Base-by-base conservation (phyloP, 371 early-diverging fungal genomes). In the Rhizopus arrhizus region DNA sequence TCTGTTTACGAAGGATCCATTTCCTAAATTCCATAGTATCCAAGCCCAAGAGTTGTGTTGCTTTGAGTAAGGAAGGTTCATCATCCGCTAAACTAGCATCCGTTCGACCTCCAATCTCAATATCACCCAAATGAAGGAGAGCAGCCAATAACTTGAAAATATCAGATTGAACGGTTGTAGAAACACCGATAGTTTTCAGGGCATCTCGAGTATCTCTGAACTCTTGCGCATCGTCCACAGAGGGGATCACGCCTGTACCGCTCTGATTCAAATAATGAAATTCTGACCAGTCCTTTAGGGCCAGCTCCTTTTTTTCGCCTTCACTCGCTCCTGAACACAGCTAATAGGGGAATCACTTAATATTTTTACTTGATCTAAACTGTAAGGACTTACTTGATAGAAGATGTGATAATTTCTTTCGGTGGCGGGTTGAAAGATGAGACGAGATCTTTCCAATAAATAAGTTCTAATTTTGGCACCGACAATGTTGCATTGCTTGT, bases 401-500 rank as follows among this genome's bases (percentile, higher is more conserved):
- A 99, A 99, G 60, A 99, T 94, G 77, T 99, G 99, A 77, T 98
- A 99, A 83, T 98, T 99, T 68, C 98, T 86, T 75, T 99, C 99
- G 3, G 84, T 85, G n/a, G 83, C 78, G 2, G 96, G 94, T 80
- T 97, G 98, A 70, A 92, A 94, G 31, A 95, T 89, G 16, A 99
- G 81, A 65, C 99, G 89, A 15, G 97, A 95, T 50, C 97, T 87
- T 77, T 99, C 99, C 58, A 99, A 74, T 10, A 99, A 85, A 73
- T 99, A 99, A 8, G 97, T 99, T 43, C 95, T 86, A 69, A 99
- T 98, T 53, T 82, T 88, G 8, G 98, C 99, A 31, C 99, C 99
- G 45, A 91, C 85, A 74, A 99, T 98, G 45, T 88, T 86, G 50
- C 87, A 85, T 11, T 86, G 73, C 34, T 85, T 85, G 68, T 90